phyloP scores from a whole-genome alignment of 2,329 filamentous ascomycete species.

The Fusarium phyllophilum region DNA sequence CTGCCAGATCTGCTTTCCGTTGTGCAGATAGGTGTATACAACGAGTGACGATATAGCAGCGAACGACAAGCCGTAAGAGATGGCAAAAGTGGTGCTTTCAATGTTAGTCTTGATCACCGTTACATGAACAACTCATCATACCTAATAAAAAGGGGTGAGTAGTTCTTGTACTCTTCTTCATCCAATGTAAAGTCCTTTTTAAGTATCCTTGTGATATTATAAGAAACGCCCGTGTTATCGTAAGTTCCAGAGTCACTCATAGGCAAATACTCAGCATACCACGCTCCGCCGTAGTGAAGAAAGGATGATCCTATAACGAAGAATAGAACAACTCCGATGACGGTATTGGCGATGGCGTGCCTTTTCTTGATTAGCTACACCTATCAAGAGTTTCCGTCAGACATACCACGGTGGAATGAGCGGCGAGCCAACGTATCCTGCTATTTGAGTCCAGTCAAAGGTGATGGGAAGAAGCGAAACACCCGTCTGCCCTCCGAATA shows the following conservation, averaged over 20 bases:
- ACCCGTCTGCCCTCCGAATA: conserved; percentile 76
- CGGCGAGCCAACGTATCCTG: conserved; percentile 74
- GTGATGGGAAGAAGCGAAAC: conserved; percentile 76
- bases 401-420: conserved; percentile 74
- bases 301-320: conserved; percentile 68
- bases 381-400: neutral
- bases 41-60: conserved; percentile 75
- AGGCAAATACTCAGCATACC: conserved; percentile 72
- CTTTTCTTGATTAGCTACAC: conserved; percentile 43
- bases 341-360: conserved; percentile 78
- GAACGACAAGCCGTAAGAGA: conserved; percentile 77
- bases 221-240: conserved; percentile 73
- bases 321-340: conserved; percentile 73
- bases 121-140: conserved; percentile 27
- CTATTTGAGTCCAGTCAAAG: conserved; percentile 80
- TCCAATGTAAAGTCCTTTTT: conserved; percentile 71
- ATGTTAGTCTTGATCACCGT: conserved; percentile 10
- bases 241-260: conserved; percentile 77
- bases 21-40: conserved; percentile 74
- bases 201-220: conserved; percentile 73
- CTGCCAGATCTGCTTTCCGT: conserved; percentile 72
- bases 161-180: conserved; percentile 70
- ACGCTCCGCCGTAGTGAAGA: conserved; percentile 73
- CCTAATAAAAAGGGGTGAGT: conserved; percentile 75
- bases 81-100: conserved; percentile 73